Evolutionary conservation across 495 filamentous ascomycete species (phyloP).

Genomic region (Penicillium crystallinum): DNA sequence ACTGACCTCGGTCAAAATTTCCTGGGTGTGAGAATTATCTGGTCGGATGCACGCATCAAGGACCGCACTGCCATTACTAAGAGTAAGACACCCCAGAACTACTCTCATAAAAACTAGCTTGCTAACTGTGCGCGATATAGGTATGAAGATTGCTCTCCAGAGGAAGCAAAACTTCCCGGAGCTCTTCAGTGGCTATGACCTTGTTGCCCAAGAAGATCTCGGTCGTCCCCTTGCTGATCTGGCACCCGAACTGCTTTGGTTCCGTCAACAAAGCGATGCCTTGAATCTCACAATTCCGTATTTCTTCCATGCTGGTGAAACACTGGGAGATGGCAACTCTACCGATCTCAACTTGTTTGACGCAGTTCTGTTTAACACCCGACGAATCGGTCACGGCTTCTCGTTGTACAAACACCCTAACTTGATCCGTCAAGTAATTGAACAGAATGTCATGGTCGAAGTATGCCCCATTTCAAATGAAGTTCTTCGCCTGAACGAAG

Average conservation of each 20-base stretch:
- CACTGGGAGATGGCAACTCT: constrained; percentile 18
- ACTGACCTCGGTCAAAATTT: constrained; percentile 6
- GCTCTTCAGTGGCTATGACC: constrained; percentile 18
- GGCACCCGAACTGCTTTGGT: constrained; percentile 17
- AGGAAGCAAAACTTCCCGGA: constrained; percentile 4
- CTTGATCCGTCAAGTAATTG: constrained; percentile 11
- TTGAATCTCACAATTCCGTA: constrained; percentile 15
- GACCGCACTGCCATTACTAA: neutral
- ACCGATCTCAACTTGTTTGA: constrained; percentile 21
- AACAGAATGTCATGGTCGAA: constrained; percentile 16
- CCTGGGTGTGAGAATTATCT: constrained; percentile 17
- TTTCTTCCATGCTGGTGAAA: constrained; percentile 24
- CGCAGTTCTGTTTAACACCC: constrained; percentile 14
- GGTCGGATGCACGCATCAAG: neutral
- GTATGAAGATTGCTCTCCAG: neutral
- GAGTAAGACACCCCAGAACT: neutral
- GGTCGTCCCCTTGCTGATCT: constrained; percentile 15
- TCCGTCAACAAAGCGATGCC: constrained; percentile 11
- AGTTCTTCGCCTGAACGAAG: constrained; percentile 12
- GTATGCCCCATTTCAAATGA: constrained; percentile 23
- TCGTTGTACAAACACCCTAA: constrained; percentile 20
- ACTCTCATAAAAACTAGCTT: too few relatives aligned
- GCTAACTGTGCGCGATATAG: neutral
- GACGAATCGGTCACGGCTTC: constrained; percentile 23
- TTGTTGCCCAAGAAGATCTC: constrained; percentile 19